Base-by-base conservation (phyloP, 2,329 filamentous ascomycete genomes). In the Alternaria triticimaculans region DNA sequence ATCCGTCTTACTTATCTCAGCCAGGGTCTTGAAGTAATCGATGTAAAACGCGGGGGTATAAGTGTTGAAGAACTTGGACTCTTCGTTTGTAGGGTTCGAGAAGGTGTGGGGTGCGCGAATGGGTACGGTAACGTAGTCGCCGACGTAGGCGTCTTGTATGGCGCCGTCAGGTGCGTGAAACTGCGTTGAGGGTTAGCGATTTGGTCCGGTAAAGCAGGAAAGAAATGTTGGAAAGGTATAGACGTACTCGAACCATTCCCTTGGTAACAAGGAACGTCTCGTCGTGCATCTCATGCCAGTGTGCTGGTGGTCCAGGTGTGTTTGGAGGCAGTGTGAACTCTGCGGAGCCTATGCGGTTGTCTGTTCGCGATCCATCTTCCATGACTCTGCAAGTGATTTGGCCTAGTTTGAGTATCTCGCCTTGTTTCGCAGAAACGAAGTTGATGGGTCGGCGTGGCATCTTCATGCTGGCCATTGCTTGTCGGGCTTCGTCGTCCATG, bases 1-100 rank as follows among this genome's bases (percentile, higher is more conserved):
- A 53, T 84, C 83, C 15, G 78, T 76, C 59, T 81, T 81, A 23
- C 79, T 81, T 69, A 87, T 72, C 68, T 80, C 78, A 11, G 81
- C 79, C 69, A 87, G 68, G 46, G 87, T 76, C 77, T 85, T 85
- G 76, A 88, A 87, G 69, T 87, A 87, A 62, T 87, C 84, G 65
- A 88, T 85, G 68, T 87, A 87, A 67, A 86, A 87, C 3, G 83
- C 84, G 0, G 87, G 86, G 23, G 85, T 88, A 61, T 82, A 85
- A 0, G 87, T 88, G 71, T 87, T 88, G 79, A 87, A 83, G 72
- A 88, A 85, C 65, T 81, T 82, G 4, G 85, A 83, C 64, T 87
- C 85, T 67, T 85, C 81, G 51, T 87, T 83, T 46, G 82, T 83
- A 0, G 86, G 84, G 60, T 88, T 88, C 55, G 78, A 82, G 74